These are phyloP conservation scores for Neohortaea acidophila DNA, from an alignment of 495 filamentous ascomycete genomes.

Conservation along the genomic window DNA sequence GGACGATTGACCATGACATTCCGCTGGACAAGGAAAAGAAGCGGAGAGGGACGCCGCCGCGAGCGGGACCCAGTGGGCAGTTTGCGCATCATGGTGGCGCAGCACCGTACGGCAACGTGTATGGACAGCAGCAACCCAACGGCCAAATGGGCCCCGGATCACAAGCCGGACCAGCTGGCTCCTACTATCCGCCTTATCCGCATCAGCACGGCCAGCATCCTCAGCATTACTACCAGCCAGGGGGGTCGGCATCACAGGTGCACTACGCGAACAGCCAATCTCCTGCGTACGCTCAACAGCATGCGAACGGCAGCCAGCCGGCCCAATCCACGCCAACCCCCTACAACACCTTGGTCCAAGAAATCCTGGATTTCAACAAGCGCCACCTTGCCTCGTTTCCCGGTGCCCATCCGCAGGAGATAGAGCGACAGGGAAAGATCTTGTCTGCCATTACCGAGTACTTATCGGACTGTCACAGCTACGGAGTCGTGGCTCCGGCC, in stretches of 20 bases:
- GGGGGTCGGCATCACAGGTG: no score
- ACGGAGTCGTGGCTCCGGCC: no score
- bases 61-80: slow-evolving; percentile 1
- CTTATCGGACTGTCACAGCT: no score
- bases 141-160: neutral
- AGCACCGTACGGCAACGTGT: neutral
- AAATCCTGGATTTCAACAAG: neutral
- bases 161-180: neutral
- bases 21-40: slow-evolving; percentile 27
- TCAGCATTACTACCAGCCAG: no score
- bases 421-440: no score
- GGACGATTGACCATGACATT: slow-evolving; percentile 23
- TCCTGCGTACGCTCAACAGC: neutral
- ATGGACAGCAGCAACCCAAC: neutral
- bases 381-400: no score
- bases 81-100: neutral
- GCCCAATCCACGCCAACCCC: neutral
- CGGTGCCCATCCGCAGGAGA: no score
- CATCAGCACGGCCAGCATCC: neutral
- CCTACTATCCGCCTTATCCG: slow-evolving; percentile 1
- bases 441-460: no score
- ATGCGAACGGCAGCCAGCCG: neutral
- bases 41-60: slow-evolving; percentile 20
- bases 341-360: neutral
- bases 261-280: no score